A percentile compares a stretch with the other conserved stretches of the same genome.
These are phyloP conservation scores for Chlorella sorokiniana DNA, from an alignment of 139 green algal genomes.

Conservation along the genomic window DNA sequence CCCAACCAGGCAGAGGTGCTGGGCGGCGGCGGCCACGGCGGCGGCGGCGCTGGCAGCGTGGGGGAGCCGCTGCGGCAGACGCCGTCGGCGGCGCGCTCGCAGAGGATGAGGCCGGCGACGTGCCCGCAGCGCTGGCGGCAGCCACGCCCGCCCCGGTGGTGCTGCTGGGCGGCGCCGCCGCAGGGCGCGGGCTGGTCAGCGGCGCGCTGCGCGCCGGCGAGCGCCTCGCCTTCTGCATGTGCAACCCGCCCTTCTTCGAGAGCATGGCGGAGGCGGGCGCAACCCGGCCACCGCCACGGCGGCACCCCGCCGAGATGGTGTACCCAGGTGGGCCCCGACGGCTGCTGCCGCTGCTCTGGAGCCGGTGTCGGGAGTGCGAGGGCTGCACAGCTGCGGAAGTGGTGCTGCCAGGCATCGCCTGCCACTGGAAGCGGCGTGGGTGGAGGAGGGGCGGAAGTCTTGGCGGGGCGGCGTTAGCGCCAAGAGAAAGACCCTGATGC, in stretches of 20 bases:
- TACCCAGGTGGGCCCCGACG: slow-evolving; percentile 84
- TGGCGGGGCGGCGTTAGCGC: too few relatives aligned
- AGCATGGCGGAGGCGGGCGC: slow-evolving; percentile 69
- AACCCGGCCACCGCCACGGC: slow-evolving; percentile 83
- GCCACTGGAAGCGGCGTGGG: too few relatives aligned
- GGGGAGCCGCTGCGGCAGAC: background rate
- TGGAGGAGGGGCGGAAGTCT: too few relatives aligned
- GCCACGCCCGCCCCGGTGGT: background rate
- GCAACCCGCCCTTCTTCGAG: slow-evolving; percentile 98
- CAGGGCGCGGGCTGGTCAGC: slow-evolving; percentile 31
- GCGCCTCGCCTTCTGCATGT: slow-evolving; percentile 85
- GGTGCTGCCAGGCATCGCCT: too few relatives aligned
- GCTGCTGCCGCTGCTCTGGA: slow-evolving; percentile 50
- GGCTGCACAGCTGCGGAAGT: background rate
- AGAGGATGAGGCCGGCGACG: background rate
- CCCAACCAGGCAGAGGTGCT: slow-evolving; percentile 13
- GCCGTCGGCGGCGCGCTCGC: background rate
- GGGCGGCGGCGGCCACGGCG: too few relatives aligned
- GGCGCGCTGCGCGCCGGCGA: slow-evolving; percentile 20
- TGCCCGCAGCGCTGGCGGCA: background rate
- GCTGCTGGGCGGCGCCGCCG: background rate
- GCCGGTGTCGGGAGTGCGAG: background rate
- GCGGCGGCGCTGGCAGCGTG: background rate
- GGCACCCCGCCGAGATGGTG: slow-evolving; percentile 87
- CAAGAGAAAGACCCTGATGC: too few relatives aligned